Evolutionary conservation across 2,329 filamentous ascomycete species (phyloP).

Genomic region (Cladosporium velox): DNA sequence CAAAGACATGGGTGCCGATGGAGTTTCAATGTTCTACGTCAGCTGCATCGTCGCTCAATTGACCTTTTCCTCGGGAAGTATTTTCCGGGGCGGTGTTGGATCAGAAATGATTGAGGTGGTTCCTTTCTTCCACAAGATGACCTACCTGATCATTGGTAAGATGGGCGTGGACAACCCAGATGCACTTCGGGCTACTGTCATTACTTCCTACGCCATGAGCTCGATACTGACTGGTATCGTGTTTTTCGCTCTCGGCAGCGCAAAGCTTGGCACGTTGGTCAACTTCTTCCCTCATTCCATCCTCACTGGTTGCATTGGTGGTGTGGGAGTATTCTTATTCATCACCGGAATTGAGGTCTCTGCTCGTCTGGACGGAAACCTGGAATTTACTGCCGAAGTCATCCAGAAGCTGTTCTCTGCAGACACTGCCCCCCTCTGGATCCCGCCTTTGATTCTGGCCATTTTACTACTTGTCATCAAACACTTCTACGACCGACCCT

Average conservation of each 20-base stretch:
- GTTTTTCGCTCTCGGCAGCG: conserved; percentile 87
- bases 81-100: conserved; percentile 87
- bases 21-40: conserved; percentile 98
- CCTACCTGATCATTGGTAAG: conserved; percentile 75
- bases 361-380: conserved; percentile 79
- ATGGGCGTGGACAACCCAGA: conserved; percentile 81
- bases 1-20: conserved; percentile 80
- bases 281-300: conserved; percentile 98
- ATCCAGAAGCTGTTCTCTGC: conserved; percentile 70
- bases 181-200: conserved; percentile 89
- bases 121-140: conserved; percentile 99
- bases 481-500: conserved; percentile 75
- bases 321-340: conserved; percentile 92
- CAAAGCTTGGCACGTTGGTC: conserved; percentile 86
- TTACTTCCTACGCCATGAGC: conserved; percentile 85
- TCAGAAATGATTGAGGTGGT: conserved; percentile 99
- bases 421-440: conserved; percentile 81
- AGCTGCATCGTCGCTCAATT: conserved; percentile 94
- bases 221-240: conserved; percentile 87
- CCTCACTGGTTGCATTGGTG: conserved; percentile 93
- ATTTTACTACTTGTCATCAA: conserved; percentile 75
- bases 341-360: conserved; percentile 93
- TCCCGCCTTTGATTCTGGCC: conserved; percentile 74
- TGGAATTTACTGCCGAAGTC: conserved; percentile 78
- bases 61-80: conserved; percentile 83